Evolutionary conservation across 129 eudicot species (phyloP).

Genomic region (Tagetes erecta): DNA sequence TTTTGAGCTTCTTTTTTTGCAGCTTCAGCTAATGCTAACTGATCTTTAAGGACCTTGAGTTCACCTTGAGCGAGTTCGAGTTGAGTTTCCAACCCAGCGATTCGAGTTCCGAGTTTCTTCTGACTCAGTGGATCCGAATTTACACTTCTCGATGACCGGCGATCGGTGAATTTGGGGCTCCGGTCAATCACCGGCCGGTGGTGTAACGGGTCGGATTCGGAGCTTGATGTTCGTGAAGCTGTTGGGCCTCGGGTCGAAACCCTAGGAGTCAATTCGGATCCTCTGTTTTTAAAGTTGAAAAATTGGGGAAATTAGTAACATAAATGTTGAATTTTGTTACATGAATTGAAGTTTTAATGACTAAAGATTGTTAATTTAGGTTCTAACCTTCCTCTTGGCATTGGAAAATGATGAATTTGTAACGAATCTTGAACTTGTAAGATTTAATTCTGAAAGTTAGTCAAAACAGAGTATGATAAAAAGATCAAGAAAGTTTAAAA

Average conservation of each 20-base stretch:
- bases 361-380: neutral
- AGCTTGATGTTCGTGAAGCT: slow-evolving; percentile 61
- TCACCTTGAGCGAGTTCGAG: slow-evolving; percentile 86
- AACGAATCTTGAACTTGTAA: slow-evolving; percentile 26
- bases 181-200: slow-evolving; percentile 56
- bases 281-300: slow-evolving; percentile 36
- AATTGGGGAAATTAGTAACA: neutral
- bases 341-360: neutral
- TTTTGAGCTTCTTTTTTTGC: slow-evolving; percentile 82
- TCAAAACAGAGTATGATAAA: slow-evolving; percentile 22
- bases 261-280: slow-evolving; percentile 60
- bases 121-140: slow-evolving; percentile 55
- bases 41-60: slow-evolving; percentile 70
- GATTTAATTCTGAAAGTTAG: slow-evolving; percentile 31
- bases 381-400: slow-evolving; percentile 65
- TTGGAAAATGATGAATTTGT: slow-evolving; percentile 21
- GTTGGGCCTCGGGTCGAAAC: slow-evolving; percentile 60
- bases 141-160: slow-evolving; percentile 57
- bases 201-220: slow-evolving; percentile 68
- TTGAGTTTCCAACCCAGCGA: slow-evolving; percentile 84
- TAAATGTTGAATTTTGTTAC: neutral
- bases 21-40: slow-evolving; percentile 69
- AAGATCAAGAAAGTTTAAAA: neutral
- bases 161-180: slow-evolving; percentile 54
- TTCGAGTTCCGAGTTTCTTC: slow-evolving; percentile 84